phyloP scores from a whole-genome alignment of 805 yeast genomes.

The Sungouiella thailandica region DNA sequence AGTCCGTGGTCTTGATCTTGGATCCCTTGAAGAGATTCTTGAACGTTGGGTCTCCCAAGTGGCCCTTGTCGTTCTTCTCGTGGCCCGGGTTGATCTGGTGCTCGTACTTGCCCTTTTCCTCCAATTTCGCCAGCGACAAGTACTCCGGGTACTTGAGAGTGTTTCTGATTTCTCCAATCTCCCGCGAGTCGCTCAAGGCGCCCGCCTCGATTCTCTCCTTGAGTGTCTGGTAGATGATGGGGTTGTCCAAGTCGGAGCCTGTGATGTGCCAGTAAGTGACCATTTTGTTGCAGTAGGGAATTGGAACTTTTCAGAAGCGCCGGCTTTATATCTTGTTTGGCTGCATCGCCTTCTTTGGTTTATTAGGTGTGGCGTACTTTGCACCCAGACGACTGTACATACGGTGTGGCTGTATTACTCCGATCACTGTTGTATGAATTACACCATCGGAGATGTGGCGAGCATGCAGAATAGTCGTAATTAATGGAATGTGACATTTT shows the following conservation, averaged over 20 bases:
- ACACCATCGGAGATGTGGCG: too few relatives aligned
- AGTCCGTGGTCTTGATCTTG: conserved; percentile 11
- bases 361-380: too few relatives aligned
- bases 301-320: too few relatives aligned
- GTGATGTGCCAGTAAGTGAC: conserved; percentile 3
- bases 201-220: background rate
- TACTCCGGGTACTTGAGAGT: conserved; percentile 18
- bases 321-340: too few relatives aligned
- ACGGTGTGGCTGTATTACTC: too few relatives aligned
- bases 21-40: conserved; percentile 13
- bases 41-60: conserved; percentile 17
- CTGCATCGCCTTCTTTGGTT: too few relatives aligned
- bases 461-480: too few relatives aligned
- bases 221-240: background rate
- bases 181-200: background rate
- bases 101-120: conserved; percentile 16
- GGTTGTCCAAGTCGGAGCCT: conserved; percentile 7
- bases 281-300: too few relatives aligned
- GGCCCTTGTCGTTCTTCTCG: conserved; percentile 20
- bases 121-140: conserved; percentile 11
- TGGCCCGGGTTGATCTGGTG: conserved; percentile 14
- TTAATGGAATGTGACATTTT: too few relatives aligned
- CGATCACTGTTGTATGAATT: too few relatives aligned
- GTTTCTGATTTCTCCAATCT: conserved; percentile 8
- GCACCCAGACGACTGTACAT: too few relatives aligned